Evolutionary conservation across 352 stramenopile species (phyloP).

Genomic region (Poterioochromonas sp.): DNA sequence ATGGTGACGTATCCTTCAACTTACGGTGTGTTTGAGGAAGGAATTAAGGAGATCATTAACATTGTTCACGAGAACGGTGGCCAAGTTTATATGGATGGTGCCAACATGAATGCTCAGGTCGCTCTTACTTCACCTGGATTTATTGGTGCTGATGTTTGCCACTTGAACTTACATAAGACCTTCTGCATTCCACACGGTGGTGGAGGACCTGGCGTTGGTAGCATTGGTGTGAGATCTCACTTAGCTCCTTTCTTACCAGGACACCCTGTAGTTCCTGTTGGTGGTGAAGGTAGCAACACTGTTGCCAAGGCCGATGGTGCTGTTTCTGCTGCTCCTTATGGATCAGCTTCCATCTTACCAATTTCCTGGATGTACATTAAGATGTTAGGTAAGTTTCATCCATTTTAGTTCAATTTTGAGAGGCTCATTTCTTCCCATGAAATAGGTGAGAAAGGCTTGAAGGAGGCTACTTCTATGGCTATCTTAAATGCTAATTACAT

Average conservation of each 20-base stretch:
- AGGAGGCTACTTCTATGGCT: constrained; percentile 73
- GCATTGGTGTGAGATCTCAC: constrained; percentile 76
- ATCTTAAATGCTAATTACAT: constrained; percentile 99
- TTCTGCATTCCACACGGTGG: constrained; percentile 98
- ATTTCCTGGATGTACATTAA: constrained; percentile 99
- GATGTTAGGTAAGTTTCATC: constrained; percentile 82
- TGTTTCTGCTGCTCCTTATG: constrained; percentile 78
- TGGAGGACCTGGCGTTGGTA: constrained; percentile 81
- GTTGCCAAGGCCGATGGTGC: constrained; percentile 60
- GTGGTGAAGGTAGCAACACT: constrained; percentile 62
- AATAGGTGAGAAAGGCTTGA: constrained; percentile 77
- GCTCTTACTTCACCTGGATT: constrained; percentile 86
- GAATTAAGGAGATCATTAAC: constrained; percentile 89
- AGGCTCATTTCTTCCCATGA: too few relatives aligned
- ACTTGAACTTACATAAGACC: constrained; percentile 99
- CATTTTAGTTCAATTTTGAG: too few relatives aligned
- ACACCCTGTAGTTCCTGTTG: constrained; percentile 64
- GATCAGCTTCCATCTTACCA: constrained; percentile 90
- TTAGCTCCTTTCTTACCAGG: constrained; percentile 89
- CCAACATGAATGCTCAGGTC: constrained; percentile 99
- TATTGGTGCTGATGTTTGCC: constrained; percentile 95
- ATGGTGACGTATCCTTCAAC: constrained; percentile 99
- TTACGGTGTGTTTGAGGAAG: constrained; percentile 96
- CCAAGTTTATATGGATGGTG: constrained; percentile 99
- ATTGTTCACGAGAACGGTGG: constrained; percentile 88